Percentiles rank a stretch among this genome's conserved stretches.
Conservation (phyloP, 1,284 basidiomycete species). For the Austropuccinia psidii region DNA sequence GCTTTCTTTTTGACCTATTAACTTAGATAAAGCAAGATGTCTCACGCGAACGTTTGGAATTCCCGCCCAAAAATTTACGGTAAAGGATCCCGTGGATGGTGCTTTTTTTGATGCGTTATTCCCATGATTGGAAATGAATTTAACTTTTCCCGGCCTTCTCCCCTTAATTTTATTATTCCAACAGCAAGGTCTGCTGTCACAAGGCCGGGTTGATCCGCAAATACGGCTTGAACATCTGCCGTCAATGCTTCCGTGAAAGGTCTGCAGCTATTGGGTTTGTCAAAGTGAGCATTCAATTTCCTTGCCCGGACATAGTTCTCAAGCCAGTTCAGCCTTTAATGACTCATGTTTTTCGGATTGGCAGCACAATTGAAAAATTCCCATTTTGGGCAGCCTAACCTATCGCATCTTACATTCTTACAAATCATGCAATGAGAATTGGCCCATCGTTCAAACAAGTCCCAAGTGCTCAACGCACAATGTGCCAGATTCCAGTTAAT, state of each 20-base stretch:
- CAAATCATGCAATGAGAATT: too few relatives aligned
- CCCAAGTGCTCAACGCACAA: too few relatives aligned
- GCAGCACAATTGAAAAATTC: constrained; percentile 27
- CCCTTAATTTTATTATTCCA: background rate
- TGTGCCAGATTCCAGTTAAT: too few relatives aligned
- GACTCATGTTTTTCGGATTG: background rate
- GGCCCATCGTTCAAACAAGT: too few relatives aligned
- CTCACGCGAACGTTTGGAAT: constrained; percentile 86
- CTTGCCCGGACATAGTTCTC: background rate
- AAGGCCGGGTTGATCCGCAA: constrained; percentile 84
- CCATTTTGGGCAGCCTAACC: too few relatives aligned
- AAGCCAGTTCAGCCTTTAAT: background rate
- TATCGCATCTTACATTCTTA: too few relatives aligned
- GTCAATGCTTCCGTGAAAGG: constrained; percentile 37
- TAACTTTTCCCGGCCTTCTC: background rate
- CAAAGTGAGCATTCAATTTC: constrained; percentile 15
- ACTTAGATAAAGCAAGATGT: too few relatives aligned
- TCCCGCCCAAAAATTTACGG: constrained; percentile 88
- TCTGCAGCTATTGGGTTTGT: constrained; percentile 32
- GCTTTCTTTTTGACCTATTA: too few relatives aligned
- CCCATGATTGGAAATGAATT: too few relatives aligned
- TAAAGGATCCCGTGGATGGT: constrained; percentile 92
- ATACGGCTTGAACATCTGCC: constrained; percentile 40
- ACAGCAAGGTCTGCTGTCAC: constrained; percentile 86
- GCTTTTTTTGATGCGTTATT: constrained; percentile 44